phyloP scores from a whole-genome alignment of 2,329 filamentous ascomycete species.

The Stachybotrys chartarum region DNA sequence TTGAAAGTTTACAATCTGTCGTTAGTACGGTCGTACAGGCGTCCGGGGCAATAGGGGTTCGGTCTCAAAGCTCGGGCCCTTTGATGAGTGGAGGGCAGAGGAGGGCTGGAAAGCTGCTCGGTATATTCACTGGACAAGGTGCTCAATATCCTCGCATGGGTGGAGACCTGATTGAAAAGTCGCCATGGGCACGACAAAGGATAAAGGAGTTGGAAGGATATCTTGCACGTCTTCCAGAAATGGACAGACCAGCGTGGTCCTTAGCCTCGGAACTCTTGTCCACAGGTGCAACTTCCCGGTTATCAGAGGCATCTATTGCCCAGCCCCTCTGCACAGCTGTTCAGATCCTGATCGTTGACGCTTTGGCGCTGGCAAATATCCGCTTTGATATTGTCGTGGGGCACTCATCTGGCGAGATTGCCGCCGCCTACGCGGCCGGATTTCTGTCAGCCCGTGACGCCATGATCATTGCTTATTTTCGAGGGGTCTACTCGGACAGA shows the following conservation, averaged over 20 bases:
- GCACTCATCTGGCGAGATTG: constrained; percentile 44
- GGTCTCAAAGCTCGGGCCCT: no score
- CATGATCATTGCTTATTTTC: constrained; percentile 15
- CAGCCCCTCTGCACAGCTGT: constrained; percentile 24
- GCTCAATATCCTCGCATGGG: constrained; percentile 27
- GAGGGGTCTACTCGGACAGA: background rate
- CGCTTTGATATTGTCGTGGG: constrained; percentile 30
- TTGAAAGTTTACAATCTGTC: background rate
- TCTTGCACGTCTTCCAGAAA: constrained; percentile 9
- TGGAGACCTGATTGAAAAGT: constrained; percentile 10
- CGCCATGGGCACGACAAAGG: constrained; percentile 3
- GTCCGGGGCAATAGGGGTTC: no score
- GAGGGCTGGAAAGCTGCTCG: constrained; percentile 8
- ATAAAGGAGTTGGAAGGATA: constrained; percentile 14
- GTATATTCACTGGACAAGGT: constrained; percentile 27
- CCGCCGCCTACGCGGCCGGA: constrained; percentile 40
- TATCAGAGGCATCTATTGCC: constrained; percentile 18
- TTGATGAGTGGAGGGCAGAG: no score
- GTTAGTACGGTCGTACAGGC: background rate
- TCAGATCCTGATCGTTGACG: constrained; percentile 19
- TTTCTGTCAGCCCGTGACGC: constrained; percentile 21
- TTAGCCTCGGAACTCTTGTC: constrained; percentile 14
- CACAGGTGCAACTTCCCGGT: constrained; percentile 4
- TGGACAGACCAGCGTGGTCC: constrained; percentile 16
- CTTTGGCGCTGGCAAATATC: constrained; percentile 22